Evolutionary conservation across 1,284 basidiomycete species (phyloP), one percentile per base, ranked within the genome.

Genomic region (Ustilago trichophora): DNA sequence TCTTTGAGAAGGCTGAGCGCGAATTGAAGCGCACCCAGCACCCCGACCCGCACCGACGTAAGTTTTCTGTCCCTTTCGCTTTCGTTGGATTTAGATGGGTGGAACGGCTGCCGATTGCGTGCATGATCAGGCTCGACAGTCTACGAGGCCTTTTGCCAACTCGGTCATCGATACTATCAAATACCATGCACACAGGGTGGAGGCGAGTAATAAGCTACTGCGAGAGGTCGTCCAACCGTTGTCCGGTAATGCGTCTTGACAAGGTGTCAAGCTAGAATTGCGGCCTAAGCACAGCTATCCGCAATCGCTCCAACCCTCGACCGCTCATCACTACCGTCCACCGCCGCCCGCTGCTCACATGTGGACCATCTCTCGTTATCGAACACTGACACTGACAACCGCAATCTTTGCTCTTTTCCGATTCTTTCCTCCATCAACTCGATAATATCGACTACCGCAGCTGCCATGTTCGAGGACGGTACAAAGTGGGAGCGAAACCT

Each of bases 41-140:
- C 82, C 93, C 93, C 11, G 93, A 96, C 83, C 93, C 93, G 44
- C 93, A 93, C 83, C 89, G 90, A 82, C 84, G 93, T 96, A 83
- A 84, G 88, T 85, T 21, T 22, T 6, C 35, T n/a, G n/a, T 13
- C 12, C 7, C 15, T 10, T 15, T 13, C 10, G 16, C 29, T 16
- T 16, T 33, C 27, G 7, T 3, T 16, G 13, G 26, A 22, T 18
- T 26, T n/a, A 26, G 24, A 16, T 16, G 32, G 9, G 32, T 1
- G 6, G 15, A 41, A n/a, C 9, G 15, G 26, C 3, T 27, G 24
- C 8, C 10, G 6, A 26, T 41, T 9, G 9, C 4, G 18, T 21
- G 13, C 27, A 21, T 7, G 13, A 31, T 2, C 6, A 10, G 2
- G n/a, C 9, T 12, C 24, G 8, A 13, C 2, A 19, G 8, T 7